These are phyloP conservation scores for Termitomyces heimii DNA, from an alignment of 768 basidiomycete genomes.

Conservation along the genomic window DNA sequence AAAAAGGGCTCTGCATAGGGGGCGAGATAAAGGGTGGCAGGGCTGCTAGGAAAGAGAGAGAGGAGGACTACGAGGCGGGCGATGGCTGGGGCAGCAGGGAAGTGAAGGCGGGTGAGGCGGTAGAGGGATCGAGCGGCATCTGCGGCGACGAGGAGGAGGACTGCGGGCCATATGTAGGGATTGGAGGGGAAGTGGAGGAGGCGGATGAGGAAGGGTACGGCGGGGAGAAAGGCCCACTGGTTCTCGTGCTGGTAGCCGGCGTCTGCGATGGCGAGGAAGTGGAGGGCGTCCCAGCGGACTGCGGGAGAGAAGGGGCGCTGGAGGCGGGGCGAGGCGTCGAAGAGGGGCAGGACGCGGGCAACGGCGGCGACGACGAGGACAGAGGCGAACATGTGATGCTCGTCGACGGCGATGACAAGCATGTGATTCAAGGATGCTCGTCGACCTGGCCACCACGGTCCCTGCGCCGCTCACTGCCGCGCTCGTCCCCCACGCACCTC, in stretches of 20 bases:
- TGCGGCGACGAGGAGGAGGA: slow-evolving; percentile 30
- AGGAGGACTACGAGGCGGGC: slow-evolving; percentile 60
- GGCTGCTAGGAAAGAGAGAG: slow-evolving; percentile 78
- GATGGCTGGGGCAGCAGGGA: slow-evolving; percentile 51
- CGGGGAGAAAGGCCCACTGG: slow-evolving; percentile 86
- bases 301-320: slow-evolving; percentile 21
- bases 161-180: slow-evolving; percentile 24
- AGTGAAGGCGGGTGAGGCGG: slow-evolving; percentile 37
- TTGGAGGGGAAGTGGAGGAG: slow-evolving; percentile 12
- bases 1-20: slow-evolving; percentile 87
- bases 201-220: slow-evolving; percentile 50
- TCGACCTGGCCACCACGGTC: slow-evolving; percentile 49
- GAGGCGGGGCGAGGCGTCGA: slow-evolving; percentile 33
- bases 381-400: slow-evolving; percentile 12
- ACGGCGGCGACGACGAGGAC: slow-evolving; percentile 19
- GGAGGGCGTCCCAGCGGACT: slow-evolving; percentile 85
- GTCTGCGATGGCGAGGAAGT: slow-evolving; percentile 68
- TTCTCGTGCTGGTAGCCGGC: slow-evolving; percentile 63
- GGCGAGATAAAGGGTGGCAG: slow-evolving; percentile 62
- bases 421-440: too few species aligned
- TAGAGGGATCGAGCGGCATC: slow-evolving; percentile 31
- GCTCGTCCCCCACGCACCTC: slow-evolving; percentile 57
- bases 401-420: too few species aligned
- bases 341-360: slow-evolving; percentile 24
- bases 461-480: slow-evolving; percentile 57